phyloP scores from a whole-genome alignment of 1,284 basidiomycete species.

The Heterobasidion parviporum region DNA sequence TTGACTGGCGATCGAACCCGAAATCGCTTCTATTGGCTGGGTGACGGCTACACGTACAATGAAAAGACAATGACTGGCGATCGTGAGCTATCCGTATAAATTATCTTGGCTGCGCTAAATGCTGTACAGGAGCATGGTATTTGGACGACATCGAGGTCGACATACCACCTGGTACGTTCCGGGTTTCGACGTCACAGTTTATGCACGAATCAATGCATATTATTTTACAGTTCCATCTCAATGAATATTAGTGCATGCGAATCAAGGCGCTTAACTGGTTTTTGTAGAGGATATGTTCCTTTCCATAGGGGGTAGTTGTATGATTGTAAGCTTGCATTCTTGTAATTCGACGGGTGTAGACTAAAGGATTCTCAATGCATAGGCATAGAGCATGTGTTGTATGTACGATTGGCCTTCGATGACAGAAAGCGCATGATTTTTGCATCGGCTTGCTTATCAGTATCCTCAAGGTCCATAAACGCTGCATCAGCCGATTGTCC shows the following conservation, averaged over 20 bases:
- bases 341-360: not conserved
- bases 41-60: conserved; percentile 42
- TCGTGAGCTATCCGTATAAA: conserved; percentile 27
- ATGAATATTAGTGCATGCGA: not conserved
- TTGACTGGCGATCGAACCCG: conserved; percentile 25
- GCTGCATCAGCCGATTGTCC: too few relatives aligned
- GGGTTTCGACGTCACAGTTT: not conserved
- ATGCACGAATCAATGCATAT: not conserved
- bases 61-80: conserved; percentile 36
- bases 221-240: not conserved
- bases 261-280: not conserved
- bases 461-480: too few relatives aligned
- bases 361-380: not conserved
- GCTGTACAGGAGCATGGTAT: conserved; percentile 38
- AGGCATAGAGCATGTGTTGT: not conserved
- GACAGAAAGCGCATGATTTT: too few relatives aligned
- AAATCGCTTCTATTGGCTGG: conserved; percentile 52
- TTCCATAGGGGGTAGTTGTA: too few relatives aligned
- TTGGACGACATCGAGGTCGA: conserved; percentile 33
- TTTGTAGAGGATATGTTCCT: too few relatives aligned
- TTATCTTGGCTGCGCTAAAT: not conserved
- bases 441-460: too few relatives aligned
- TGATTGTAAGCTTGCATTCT: not conserved
- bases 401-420: too few relatives aligned
- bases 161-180: conserved; percentile 22